A percentile compares a stretch with the other conserved stretches of the same genome.
These are phyloP conservation scores for Salvia miltiorrhiza DNA, from an alignment of 257 asterid genomes.

Conservation along the genomic window DNA sequence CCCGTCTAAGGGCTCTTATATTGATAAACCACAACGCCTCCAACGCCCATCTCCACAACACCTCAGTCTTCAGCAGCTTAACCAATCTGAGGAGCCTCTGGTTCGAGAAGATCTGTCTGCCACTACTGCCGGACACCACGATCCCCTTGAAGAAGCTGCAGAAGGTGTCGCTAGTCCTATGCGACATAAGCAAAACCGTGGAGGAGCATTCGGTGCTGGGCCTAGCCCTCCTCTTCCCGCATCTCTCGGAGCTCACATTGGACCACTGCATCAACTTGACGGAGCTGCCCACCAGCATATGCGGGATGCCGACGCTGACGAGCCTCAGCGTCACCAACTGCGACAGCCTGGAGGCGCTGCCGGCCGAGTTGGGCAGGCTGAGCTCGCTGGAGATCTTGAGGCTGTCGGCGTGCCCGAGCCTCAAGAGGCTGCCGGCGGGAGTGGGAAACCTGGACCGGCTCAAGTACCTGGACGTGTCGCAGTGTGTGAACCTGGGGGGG, in stretches of 20 bases:
- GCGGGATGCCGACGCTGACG: conserved; percentile 54
- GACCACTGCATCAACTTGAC: conserved; percentile 84
- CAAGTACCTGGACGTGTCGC: conserved; percentile 70
- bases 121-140: conserved; percentile 57
- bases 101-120: conserved; percentile 67
- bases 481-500: conserved; percentile 62
- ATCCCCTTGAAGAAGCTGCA: conserved; percentile 52
- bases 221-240: conserved; percentile 67
- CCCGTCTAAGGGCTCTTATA: conserved; percentile 71
- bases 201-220: conserved; percentile 42
- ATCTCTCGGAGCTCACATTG: conserved; percentile 72
- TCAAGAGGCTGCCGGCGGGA: conserved; percentile 54
- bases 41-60: conserved; percentile 48
- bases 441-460: conserved; percentile 45
- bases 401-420: conserved; percentile 69
- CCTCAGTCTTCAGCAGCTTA: conserved; percentile 55
- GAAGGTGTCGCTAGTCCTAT: conserved; percentile 68
- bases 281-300: conserved; percentile 54
- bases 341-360: conserved; percentile 65
- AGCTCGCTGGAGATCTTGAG: conserved; percentile 49
- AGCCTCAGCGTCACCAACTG: conserved; percentile 84
- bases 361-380: conserved; percentile 56
- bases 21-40: conserved; percentile 63
- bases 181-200: conserved; percentile 49
- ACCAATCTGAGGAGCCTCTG: conserved; percentile 79